Evolutionary conservation across 1,284 basidiomycete genomes (phyloP), one percentile per base, ranked within the genome.

Genomic region (Sporisorium sorghi): DNA sequence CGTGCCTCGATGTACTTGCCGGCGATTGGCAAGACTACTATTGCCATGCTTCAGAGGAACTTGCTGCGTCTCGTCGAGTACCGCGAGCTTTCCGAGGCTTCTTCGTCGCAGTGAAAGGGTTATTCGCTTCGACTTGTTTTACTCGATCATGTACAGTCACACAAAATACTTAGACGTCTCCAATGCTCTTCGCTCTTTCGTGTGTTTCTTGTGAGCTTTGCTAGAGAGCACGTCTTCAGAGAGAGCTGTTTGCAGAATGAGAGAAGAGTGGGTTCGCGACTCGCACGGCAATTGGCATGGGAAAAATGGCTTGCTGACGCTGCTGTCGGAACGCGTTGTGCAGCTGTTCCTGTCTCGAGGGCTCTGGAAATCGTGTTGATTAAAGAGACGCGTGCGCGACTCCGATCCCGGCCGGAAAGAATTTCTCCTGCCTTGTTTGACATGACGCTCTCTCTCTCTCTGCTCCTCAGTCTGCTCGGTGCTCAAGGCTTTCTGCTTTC

Each of bases 11-110:
- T 68, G 43, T 77, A 76, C 57, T 50, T 79, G 24, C 94, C 95
- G 15, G 91, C 93, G 4, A 93, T 99, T 28, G 96, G 96, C 42
- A 97, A 97, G 86, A 93, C 96, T 69, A 99, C 96, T 1, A 97
- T 97, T 75, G 88, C 94, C 80, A 97, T 99, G 93, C 88, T 99
- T 33, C 89, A 98, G 84, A 89, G 96, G 58, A 99, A 98, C 85
- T 85, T 99, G 91, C 92, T 84, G 28, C 57, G 77, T 35, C 65
- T 79, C 19, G 75, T 79, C 40, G 74, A 79, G 64, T 79, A 79
- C 54, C 63, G 77, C 39, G 77, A 79, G 59, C 60, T 77, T 7
- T 53, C 64, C 3, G 59, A 69, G 32, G 40, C 40, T 19, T 37
- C 57, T 12, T 49, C 54, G 21, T 26, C 57, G 37, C 61, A 54